These are phyloP conservation scores for Crithidia thermophila DNA, from an alignment of 208 protist genomes.

Conservation along the genomic window DNA sequence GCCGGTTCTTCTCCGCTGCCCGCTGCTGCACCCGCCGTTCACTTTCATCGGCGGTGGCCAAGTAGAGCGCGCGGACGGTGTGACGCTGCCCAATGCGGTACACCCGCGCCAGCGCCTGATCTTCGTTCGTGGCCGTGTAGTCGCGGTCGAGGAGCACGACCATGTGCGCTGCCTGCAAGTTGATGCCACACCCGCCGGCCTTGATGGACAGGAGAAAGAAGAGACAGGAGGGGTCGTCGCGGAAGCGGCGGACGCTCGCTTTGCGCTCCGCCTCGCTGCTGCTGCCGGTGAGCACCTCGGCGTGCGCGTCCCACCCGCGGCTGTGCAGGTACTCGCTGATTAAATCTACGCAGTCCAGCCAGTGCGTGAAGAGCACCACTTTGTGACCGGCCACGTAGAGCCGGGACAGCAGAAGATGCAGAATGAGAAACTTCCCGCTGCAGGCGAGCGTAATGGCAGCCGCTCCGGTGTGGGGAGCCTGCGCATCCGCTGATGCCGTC, in stretches of 20 bases:
- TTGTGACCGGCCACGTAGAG: constrained; percentile 58
- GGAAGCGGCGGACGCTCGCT: constrained; percentile 89
- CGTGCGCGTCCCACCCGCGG: constrained; percentile 37
- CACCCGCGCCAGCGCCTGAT: constrained; percentile 96
- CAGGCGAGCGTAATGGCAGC: constrained; percentile 41
- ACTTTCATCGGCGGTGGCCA: constrained; percentile 86
- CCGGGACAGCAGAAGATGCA: constrained; percentile 78
- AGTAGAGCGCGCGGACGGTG: constrained; percentile 93
- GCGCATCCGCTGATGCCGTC: not conserved
- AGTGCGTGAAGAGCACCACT: constrained; percentile 98
- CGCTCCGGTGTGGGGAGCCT: constrained; percentile 49
- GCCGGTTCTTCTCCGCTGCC: constrained; percentile 53
- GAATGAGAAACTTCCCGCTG: constrained; percentile 94
- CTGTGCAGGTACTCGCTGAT: constrained; percentile 89
- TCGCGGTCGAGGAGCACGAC: constrained; percentile 98
- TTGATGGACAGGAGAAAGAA: constrained; percentile 96
- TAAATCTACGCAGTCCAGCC: constrained; percentile 95
- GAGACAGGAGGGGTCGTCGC: constrained; percentile 78
- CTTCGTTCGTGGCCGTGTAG: constrained; percentile 97
- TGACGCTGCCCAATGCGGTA: constrained; percentile 98
- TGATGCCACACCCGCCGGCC: constrained; percentile 98
- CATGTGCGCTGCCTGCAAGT: constrained; percentile 95
- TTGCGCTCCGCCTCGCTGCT: constrained; percentile 67
- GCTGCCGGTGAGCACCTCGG: constrained; percentile 67
- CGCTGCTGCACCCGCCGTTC: constrained; percentile 47